These are phyloP conservation scores for Ustulina deusta DNA, from an alignment of 2,329 filamentous ascomycete genomes.

Conservation along the genomic window DNA sequence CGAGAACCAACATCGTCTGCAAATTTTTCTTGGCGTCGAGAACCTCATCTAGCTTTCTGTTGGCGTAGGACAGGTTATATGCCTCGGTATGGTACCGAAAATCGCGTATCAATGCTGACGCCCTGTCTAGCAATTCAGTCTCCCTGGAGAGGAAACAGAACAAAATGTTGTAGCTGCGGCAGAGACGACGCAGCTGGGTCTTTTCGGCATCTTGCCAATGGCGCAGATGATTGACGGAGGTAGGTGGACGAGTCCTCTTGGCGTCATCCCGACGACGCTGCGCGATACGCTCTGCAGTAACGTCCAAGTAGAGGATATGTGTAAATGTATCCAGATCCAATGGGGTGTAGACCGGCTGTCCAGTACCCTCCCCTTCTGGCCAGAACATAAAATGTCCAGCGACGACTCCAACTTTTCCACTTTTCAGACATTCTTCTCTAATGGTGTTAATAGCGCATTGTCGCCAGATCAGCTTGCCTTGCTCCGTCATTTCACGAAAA, in stretches of 20 bases:
- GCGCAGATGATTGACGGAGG: slow-evolving; percentile 54
- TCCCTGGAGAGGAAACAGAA: slow-evolving; percentile 52
- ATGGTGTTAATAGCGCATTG: slow-evolving; percentile 61
- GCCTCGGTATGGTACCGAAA: slow-evolving; percentile 55
- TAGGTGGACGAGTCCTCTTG: slow-evolving; percentile 50
- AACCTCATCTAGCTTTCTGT: slow-evolving; percentile 51
- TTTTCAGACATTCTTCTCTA: slow-evolving; percentile 51
- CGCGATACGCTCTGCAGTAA: slow-evolving; percentile 53
- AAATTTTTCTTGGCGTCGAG: slow-evolving; percentile 44
- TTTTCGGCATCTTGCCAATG: slow-evolving; percentile 64
- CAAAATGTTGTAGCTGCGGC: slow-evolving; percentile 59
- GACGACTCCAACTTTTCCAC: slow-evolving; percentile 59
- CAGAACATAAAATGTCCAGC: slow-evolving; percentile 69
- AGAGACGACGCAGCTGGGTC: slow-evolving; percentile 56
- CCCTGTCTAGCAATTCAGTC: slow-evolving; percentile 28
- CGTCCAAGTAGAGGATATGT: slow-evolving; percentile 69
- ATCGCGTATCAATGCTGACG: slow-evolving; percentile 51
- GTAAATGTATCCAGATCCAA: slow-evolving; percentile 63
- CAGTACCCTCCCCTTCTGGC: slow-evolving; percentile 52
- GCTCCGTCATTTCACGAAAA: slow-evolving; percentile 58
- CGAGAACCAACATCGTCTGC: slow-evolving; percentile 65
- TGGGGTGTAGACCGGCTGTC: slow-evolving; percentile 55
- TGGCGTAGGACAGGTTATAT: slow-evolving; percentile 53
- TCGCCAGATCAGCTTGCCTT: slow-evolving; percentile 56
- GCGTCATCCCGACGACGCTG: slow-evolving; percentile 56